Conservation (phyloP, 176 grass and related monocot species). For the Puya raimondii region DNA sequence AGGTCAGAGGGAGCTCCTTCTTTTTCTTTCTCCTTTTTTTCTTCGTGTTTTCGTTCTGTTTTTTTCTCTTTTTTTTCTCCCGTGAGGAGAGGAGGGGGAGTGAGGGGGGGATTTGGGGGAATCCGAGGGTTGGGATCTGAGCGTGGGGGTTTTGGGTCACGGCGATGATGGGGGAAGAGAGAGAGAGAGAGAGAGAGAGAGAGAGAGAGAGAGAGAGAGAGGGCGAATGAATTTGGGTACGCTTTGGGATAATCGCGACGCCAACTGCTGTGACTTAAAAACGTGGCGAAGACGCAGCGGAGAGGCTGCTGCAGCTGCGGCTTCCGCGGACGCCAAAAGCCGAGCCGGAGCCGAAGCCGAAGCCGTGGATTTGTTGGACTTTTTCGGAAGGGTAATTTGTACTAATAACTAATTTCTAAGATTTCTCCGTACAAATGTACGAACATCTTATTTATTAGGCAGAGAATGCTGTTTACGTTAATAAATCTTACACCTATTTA, state of each 20-base stretch:
- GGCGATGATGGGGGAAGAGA: no score
- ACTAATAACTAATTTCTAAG: no score
- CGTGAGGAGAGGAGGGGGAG: background rate
- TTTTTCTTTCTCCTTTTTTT: background rate
- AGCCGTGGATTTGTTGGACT: no score
- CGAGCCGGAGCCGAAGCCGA: background rate
- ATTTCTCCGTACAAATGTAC: no score
- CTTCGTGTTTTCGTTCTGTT: no score
- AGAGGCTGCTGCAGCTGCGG: background rate
- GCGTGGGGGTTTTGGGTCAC: background rate
- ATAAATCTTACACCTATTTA: no score
- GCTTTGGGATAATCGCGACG: constrained; percentile 4
- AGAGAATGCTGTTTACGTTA: no score
- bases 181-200: no score
- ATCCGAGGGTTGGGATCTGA: constrained; percentile 1
- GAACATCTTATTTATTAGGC: no score
- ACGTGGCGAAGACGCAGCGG: background rate
- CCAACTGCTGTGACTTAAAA: background rate
- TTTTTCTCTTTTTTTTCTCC: background rate
- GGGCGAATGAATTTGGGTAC: background rate
- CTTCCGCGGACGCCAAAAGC: background rate
- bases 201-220: no score
- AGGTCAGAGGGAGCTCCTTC: background rate
- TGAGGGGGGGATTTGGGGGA: background rate
- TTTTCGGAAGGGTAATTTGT: no score